Evolutionary conservation across 2,329 filamentous ascomycete genomes (phyloP).

Genomic region (Metarhizium album): DNA sequence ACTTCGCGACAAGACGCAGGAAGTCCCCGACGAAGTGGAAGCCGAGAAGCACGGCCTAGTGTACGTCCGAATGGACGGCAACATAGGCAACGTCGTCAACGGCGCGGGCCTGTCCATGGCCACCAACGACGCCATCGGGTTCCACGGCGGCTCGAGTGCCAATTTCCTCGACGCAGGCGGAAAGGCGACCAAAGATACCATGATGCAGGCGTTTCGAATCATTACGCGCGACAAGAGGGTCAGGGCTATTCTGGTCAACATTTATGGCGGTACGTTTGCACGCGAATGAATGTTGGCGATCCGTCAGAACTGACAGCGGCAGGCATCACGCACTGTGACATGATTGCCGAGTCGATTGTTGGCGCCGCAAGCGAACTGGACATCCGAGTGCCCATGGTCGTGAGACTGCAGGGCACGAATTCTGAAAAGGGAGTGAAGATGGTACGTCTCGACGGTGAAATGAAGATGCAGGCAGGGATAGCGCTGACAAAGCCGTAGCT

Average conservation of each 20-base stretch:
- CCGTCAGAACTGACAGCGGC: neutral
- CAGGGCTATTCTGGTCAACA: constrained; percentile 52
- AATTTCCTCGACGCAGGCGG: constrained; percentile 89
- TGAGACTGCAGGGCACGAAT: constrained; percentile 37
- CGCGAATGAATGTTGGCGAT: neutral
- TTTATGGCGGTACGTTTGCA: constrained; percentile 34
- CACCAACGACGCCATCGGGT: constrained; percentile 67
- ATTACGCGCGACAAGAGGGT: constrained; percentile 63
- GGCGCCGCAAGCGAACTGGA: constrained; percentile 27
- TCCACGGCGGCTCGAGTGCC: constrained; percentile 56
- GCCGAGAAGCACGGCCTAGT: constrained; percentile 58
- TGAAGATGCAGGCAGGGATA: neutral
- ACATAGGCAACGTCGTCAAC: constrained; percentile 78
- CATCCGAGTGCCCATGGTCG: constrained; percentile 31
- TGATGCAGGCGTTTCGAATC: constrained; percentile 64
- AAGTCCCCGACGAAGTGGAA: constrained; percentile 23
- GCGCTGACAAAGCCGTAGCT: constrained; percentile 17
- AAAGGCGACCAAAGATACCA: constrained; percentile 74
- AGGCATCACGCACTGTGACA: constrained; percentile 39
- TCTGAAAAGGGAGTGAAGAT: constrained; percentile 27
- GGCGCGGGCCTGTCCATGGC: constrained; percentile 88
- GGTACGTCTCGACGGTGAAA: constrained; percentile 17
- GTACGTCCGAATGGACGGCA: constrained; percentile 53
- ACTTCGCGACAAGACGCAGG: constrained; percentile 22
- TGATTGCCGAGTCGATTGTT: constrained; percentile 40